Percentiles rank a stretch among this genome's conserved stretches.
Evolutionary conservation across 768 basidiomycete species (phyloP).

Genomic region (Kondoa subrosea): DNA sequence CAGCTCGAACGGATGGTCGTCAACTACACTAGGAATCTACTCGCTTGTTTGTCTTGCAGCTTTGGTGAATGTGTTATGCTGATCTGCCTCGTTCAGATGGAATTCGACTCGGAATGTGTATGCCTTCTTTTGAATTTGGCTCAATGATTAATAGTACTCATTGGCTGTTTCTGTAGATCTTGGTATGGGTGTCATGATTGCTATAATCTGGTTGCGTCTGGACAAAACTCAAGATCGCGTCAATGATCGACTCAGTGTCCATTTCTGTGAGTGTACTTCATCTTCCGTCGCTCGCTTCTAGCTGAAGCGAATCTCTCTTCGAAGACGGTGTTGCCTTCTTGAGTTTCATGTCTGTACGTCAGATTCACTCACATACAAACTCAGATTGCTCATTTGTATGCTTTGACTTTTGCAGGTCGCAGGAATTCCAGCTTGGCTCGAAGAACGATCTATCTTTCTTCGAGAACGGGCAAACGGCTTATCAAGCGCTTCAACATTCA

Average conservation of each 20-base stretch:
- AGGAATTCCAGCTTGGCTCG: slow-evolving; percentile 45
- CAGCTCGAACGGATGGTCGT: slow-evolving; percentile 38
- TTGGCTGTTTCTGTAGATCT: slow-evolving; percentile 13
- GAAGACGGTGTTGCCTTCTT: slow-evolving; percentile 41
- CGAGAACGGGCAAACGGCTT: slow-evolving; percentile 46
- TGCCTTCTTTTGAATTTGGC: background rate
- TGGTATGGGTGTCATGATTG: slow-evolving; percentile 33
- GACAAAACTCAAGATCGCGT: slow-evolving; percentile 28
- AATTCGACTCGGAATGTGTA: slow-evolving; percentile 44
- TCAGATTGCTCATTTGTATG: slow-evolving; percentile 34
- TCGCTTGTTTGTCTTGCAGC: slow-evolving; percentile 34
- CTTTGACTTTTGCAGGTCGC: slow-evolving; percentile 41
- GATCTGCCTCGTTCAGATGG: slow-evolving; percentile 31
- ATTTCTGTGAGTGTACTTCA: slow-evolving; percentile 31
- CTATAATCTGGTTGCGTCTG: slow-evolving; percentile 40
- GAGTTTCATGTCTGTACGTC: slow-evolving; percentile 45
- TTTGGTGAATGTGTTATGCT: background rate
- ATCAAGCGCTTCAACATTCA: slow-evolving; percentile 42
- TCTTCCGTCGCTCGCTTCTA: background rate
- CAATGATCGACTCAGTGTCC: slow-evolving; percentile 26
- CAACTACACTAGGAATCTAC: slow-evolving; percentile 43
- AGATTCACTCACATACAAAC: no score
- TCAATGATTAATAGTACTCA: background rate
- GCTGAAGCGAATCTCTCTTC: background rate
- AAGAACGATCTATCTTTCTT: slow-evolving; percentile 44